Conservation (phyloP, 306 rosid genomes). For the Sindora glabra region DNA sequence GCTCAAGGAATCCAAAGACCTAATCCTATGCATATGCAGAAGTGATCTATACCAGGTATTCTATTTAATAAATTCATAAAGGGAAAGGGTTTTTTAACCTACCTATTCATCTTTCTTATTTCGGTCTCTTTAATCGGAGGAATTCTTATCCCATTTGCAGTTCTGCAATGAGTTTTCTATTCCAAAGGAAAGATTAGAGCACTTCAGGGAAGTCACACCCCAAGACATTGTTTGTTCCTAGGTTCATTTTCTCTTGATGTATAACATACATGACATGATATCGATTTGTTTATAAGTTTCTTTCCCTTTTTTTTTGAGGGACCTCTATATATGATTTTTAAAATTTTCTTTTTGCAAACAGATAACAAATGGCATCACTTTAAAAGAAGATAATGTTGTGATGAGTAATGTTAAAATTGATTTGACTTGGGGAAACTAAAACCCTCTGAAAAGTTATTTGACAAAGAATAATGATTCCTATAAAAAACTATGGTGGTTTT, state of each 20-base stretch:
- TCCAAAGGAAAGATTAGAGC: slow-evolving; percentile 63
- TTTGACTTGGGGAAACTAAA: slow-evolving; percentile 66
- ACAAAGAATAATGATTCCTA: slow-evolving; percentile 3
- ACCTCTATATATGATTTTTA: not conserved
- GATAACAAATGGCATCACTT: slow-evolving; percentile 40
- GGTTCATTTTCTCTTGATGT: slow-evolving; percentile 35
- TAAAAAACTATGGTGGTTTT: not conserved
- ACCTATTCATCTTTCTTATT: no score
- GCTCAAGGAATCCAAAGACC: slow-evolving; percentile 64
- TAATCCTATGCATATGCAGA: slow-evolving; percentile 65
- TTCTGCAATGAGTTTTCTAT: slow-evolving; percentile 84
- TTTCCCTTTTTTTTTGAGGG: not conserved
- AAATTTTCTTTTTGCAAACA: slow-evolving; percentile 11
- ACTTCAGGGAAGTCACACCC: slow-evolving; percentile 58
- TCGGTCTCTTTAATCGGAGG: no score
- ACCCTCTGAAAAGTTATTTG: slow-evolving; percentile 75
- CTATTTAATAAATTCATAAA: not conserved
- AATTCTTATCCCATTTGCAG: slow-evolving; percentile 33
- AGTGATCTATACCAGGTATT: slow-evolving; percentile 78
- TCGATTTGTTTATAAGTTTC: not conserved
- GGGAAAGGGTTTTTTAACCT: not conserved
- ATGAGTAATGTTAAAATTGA: slow-evolving; percentile 70
- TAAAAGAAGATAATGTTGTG: slow-evolving; percentile 70
- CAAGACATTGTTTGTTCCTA: slow-evolving; percentile 86
- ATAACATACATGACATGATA: not conserved